phyloP scores from a whole-genome alignment of 805 yeast genomes.

The Metschnikowia borealis region DNA sequence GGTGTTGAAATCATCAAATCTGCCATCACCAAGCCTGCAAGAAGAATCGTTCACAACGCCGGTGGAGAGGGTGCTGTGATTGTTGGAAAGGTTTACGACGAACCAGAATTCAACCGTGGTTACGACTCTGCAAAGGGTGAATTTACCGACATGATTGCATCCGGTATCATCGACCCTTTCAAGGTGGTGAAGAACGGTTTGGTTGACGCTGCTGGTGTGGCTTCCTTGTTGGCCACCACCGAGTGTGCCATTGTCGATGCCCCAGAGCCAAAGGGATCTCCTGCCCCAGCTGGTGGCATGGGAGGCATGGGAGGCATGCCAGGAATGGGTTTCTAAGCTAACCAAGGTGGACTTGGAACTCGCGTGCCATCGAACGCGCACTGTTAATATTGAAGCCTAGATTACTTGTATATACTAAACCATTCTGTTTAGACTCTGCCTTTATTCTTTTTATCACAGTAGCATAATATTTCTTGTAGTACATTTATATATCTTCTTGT shows the following conservation, averaged over 20 bases:
- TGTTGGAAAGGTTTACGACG: conserved; percentile 78
- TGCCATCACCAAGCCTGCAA: conserved; percentile 94
- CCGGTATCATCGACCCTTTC: conserved; percentile 98
- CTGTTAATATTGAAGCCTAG: not conserved
- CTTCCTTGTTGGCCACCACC: conserved; percentile 93
- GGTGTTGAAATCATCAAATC: conserved; percentile 92
- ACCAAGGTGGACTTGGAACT: not conserved
- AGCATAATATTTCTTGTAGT: not conserved
- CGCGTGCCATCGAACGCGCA: not conserved
- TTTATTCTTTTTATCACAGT: not conserved
- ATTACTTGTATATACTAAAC: conserved; percentile 8
- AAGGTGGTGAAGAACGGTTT: conserved; percentile 95
- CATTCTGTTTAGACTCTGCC: not conserved
- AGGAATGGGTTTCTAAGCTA: conserved; percentile 31
- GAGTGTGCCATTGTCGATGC: conserved; percentile 98
- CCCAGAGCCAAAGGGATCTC: conserved; percentile 67
- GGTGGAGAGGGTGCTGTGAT: conserved; percentile 97
- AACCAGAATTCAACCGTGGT: conserved; percentile 78
- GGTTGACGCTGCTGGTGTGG: conserved; percentile 96
- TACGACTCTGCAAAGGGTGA: conserved; percentile 90
- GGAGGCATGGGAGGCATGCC: conserved; percentile 28
- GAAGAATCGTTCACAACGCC: conserved; percentile 91
- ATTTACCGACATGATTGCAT: conserved; percentile 91
- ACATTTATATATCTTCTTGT: not conserved
- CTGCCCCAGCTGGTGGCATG: conserved; percentile 50